Conservation (phyloP, 305 asterid genomes). For the Ajuga reptans region DNA sequence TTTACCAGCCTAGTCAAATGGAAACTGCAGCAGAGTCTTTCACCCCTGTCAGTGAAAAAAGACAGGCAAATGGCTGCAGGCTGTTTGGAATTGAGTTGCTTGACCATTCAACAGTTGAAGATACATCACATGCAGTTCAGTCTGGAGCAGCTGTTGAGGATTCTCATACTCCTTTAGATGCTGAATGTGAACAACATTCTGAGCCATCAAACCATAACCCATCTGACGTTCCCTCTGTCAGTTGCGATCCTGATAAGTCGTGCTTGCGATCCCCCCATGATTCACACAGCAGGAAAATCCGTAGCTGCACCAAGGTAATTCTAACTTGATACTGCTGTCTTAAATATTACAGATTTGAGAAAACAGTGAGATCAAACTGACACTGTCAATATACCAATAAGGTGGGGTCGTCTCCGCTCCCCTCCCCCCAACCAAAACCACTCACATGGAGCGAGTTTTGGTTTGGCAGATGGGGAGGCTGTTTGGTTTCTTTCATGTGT, state of each 20-base stretch:
- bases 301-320: slow-evolving; percentile 86
- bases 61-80: slow-evolving; percentile 63
- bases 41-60: slow-evolving; percentile 54
- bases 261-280: slow-evolving; percentile 68
- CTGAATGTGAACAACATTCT: slow-evolving; percentile 53
- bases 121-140: slow-evolving; percentile 32
- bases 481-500: neutral
- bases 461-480: neutral
- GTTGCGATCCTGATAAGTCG: slow-evolving; percentile 77
- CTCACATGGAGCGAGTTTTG: neutral
- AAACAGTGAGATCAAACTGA: neutral
- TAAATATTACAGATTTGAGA: neutral
- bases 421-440: too few relatives aligned
- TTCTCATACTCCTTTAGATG: slow-evolving; percentile 36
- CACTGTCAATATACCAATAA: neutral
- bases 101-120: slow-evolving; percentile 42
- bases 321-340: neutral
- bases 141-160: slow-evolving; percentile 42
- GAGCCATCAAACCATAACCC: slow-evolving; percentile 44
- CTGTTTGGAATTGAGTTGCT: slow-evolving; percentile 75
- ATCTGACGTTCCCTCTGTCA: slow-evolving; percentile 56
- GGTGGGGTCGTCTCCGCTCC: too few relatives aligned
- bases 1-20: slow-evolving; percentile 47
- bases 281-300: slow-evolving; percentile 50
- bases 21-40: slow-evolving; percentile 47